Evolutionary conservation across 176 grass and related monocot species (phyloP), one percentile per base, ranked within the genome.

Genomic region (Avena atlantica): DNA sequence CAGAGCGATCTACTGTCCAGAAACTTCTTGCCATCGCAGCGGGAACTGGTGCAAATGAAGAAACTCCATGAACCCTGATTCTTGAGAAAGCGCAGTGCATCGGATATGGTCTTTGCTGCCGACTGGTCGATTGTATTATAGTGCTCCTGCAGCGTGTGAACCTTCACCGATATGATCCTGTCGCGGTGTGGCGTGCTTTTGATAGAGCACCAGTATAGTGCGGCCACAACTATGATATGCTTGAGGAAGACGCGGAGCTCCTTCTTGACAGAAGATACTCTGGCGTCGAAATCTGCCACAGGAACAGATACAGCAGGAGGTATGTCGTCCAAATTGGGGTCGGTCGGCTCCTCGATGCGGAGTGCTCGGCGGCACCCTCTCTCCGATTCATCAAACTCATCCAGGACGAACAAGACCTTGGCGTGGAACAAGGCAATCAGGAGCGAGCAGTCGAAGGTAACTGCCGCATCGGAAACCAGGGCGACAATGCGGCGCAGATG

Each of bases 401-500:
- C 21, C 40, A 84, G 70, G 40, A 75, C 16, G 82, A 74, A 61
- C 55, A 84, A 17, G 56, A 63, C 21, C 55, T 75, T 62, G 13
- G 70, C 56, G 56, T 29, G 82, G 70, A 84, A 84, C 56, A 74
- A 74, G 82, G 70, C 53, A 12, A 75, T 5, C 21, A 84, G 53
- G 42, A 75, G 23, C 37, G 70, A 75, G 13, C 19, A 2, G 15
- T 44, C 29, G 67, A 72, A 72, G 4, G 0, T 1, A 5, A 2
- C 11, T 16, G 66, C 64, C 50, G 50, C 81, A 1, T 53, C 24
- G 20, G 34, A 52, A 1, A 53, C 1, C 12, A 24, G 40, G 31
- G 20, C 7, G 81, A 83, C 66, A 0, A 67, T 5, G 29, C 66
- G 27, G 65, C 17, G 31, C 31, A 83, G 81, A 53, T 21, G 8